Base-by-base conservation (phyloP, 768 basidiomycete genomes). In the Xanthoconium stramineum region DNA sequence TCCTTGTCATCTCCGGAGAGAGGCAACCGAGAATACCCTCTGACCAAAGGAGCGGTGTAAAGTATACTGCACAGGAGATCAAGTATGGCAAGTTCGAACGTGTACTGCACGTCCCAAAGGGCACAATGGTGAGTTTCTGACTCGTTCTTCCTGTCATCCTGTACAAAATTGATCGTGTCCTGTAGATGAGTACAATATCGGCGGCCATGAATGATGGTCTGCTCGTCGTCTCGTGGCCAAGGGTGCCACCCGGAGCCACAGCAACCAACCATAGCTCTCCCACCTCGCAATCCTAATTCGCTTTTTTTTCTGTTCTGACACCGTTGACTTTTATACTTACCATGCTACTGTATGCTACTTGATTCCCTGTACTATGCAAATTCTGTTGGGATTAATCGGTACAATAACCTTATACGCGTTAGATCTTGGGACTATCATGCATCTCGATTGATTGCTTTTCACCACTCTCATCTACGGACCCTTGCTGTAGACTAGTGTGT, bases 71-170 rank as follows among this genome's bases (percentile, higher is more conserved):
- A 48, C 72, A 69, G 54, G 76, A 77, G 61, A 70, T 77, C 53
- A 75, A 74, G 50, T 77, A 75, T 45, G 76, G 76, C 46, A 61
- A 61, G 51, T 77, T 76, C 42, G 66, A 67, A 50, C 75, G 76
- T 48, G 64, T 65, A 6, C 63, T 78, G 19, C 55, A 61, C 28
- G 65, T 78, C 47, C 76, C 76, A 24, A 58, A 64, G 19, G 74
- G 75, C 11, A 73, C 72, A 14, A 69, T 75, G 65, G 76, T 70
- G 36, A 61, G 68, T 54, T 29, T 28, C 40, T 40, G 39, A 49
- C 39, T 52, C 40, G 24, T 54, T 36, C 37, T 32, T 55, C 24
- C 35, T 19, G 24, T 43, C 55, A 40, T 53, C 39, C 52, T 58
- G 47, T 54, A 17, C 20, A 19, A 15, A 38, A 35, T 19, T 33